Conservation (phyloP, 2,329 filamentous ascomycete species). For the Diaporthe vexans region DNA sequence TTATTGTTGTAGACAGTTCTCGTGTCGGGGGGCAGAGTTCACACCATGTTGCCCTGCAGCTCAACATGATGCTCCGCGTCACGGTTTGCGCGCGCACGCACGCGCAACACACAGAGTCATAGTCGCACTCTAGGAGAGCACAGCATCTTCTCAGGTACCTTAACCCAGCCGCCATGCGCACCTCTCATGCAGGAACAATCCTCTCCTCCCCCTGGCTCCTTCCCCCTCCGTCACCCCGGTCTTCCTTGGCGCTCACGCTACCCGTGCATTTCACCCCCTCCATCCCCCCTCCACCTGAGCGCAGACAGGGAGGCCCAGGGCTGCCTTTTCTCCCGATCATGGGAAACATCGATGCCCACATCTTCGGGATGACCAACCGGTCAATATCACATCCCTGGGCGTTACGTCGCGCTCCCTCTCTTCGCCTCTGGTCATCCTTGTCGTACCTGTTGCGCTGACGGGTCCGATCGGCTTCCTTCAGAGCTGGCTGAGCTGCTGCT, state of each 20-base stretch:
- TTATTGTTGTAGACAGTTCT: neutral
- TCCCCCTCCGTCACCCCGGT: neutral
- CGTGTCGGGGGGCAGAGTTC: slow-evolving; percentile 1
- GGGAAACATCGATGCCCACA: slow-evolving; percentile 22
- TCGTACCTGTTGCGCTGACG: neutral
- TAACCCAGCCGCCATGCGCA: neutral
- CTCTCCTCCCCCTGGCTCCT: slow-evolving; percentile 5
- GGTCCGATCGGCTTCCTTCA: neutral
- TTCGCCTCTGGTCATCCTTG: no score
- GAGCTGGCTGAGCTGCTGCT: neutral
- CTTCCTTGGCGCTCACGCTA: slow-evolving; percentile 1
- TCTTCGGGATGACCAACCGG: slow-evolving; percentile 22
- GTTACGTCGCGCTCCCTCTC: slow-evolving; percentile 1
- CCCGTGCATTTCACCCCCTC: no score
- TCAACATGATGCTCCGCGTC: slow-evolving; percentile 10
- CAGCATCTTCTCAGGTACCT: no score
- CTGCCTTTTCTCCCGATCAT: slow-evolving; percentile 3
- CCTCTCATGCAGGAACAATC: slow-evolving; percentile 29
- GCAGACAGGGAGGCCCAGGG: slow-evolving; percentile 3
- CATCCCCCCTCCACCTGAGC: neutral
- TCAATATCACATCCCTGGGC: neutral
- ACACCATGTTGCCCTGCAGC: slow-evolving; percentile 15
- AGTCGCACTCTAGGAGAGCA: neutral
- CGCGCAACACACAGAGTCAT: neutral
- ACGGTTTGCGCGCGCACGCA: neutral